Base-by-base conservation (phyloP, 2,329 filamentous ascomycete species). In the Sclerotinia nivalis region DNA sequence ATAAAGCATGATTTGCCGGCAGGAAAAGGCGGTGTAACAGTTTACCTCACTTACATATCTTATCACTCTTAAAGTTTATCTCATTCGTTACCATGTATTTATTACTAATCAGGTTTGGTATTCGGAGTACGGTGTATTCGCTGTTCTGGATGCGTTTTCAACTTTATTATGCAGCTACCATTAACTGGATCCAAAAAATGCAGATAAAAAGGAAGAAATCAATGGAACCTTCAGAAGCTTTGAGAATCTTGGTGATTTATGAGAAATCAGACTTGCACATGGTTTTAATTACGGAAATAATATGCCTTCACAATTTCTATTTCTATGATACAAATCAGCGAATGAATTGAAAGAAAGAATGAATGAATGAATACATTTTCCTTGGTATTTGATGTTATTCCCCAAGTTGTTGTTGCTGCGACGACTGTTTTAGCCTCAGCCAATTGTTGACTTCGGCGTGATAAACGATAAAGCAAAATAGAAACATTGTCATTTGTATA, bases 401-500 rank as follows among this genome's bases (percentile, higher is more conserved):
- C 45, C 45, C 20, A 50, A n/a, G 47, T 10, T 10, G 34, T 50
- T 52, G 66, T 68, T 68, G 66, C 66, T 61, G 34, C n/a, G 66
- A 37, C 66, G 66, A 68, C 66, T 49, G 31, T 28, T 45, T 62
- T 52, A 28, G n/a, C 47, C 22, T 13, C 66, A 61, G n/a, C 56
- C 55, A 31, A 52, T 62, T 68, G 56, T 68, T 68, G 55, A 68
- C 66, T 60, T 52, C 47, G 43, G 31, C 45, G 43, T 34, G 45
- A 68, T 52, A 61, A 54, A 60, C 12, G 34, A 55, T 40, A 37
- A 28, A 55, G 28, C n/a, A 49, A 20, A 61, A 40, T 40, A 40
- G 54, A 37, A 58, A 22, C 20, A 40, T 10, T 6, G 9, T 49
- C 20, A 49, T 13, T 60, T 60, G n/a, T 45, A 61, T 47, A 31